Evolutionary conservation across 345 rosid genomes (phyloP), one percentile per base, ranked within the genome.

Genomic region (Eucalyptus curtisii): DNA sequence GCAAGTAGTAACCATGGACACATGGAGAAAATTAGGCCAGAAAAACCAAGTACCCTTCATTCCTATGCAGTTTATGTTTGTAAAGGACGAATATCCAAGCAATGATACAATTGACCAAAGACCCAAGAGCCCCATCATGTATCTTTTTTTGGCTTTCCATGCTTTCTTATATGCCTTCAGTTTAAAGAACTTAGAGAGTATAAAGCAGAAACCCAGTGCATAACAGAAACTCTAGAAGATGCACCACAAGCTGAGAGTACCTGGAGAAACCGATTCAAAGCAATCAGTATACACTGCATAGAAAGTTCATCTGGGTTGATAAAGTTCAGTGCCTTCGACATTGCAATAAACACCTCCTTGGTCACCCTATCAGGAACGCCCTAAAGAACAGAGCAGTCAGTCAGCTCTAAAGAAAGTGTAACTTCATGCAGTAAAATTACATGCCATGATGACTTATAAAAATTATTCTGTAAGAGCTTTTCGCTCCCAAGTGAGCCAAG

Each of bases 301-400:
- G 99, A 97, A 59, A 96, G 96, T 90, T 96, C 99, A 89, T 97
- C 97, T 4, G 98, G 99, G 89, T 96, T 97, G 89, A 97, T 95
- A 90, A 97, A 97, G 93, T 97, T 97, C 85, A 96, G 92, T 16
- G 99, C 99, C 95, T 97, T 96, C 88, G 99, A 96, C 99, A 97
- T 97, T 89, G 99, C 98, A 92, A 97, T 95, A 86, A 97, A 96
- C 93, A 97, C 99, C 92, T 97, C 98, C 4, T 93, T 92, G 49
- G 97, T 97, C 92, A 97, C 99, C n/a, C 98, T 95, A 86, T 95
- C 97, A 88, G 99, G 99, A 79, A 97, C 85, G 13, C 99, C 99
- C 99, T 97, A 53, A 86, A 92, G 47, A 40, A 20, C 82, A 76
- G 9, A 76, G 82, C 27, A 76, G 47, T 40, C 47, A 76, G 82